Percentiles rank a stretch among this genome's conserved stretches.
phyloP scores from a whole-genome alignment of 169 alveolate species.

The Condylostoma magnum region DNA sequence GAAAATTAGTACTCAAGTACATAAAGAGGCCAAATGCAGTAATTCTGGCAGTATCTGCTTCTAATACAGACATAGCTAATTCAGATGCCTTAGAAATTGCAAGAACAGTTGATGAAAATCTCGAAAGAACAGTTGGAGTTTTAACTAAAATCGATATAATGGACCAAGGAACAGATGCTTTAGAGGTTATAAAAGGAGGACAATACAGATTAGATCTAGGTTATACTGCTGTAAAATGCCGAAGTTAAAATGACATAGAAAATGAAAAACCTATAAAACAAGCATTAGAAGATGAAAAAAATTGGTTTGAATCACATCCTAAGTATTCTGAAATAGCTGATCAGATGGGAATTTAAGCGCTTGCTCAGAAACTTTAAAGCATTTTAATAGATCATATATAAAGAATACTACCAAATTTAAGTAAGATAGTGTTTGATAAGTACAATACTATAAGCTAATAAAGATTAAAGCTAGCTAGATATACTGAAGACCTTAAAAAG shows the following conservation, averaged over 20 bases:
- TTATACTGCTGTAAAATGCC: slow-evolving; percentile 94
- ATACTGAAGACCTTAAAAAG: too few species aligned
- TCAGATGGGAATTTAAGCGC: slow-evolving; percentile 94
- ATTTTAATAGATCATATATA: too few species aligned
- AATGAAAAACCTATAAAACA: slow-evolving; percentile 87
- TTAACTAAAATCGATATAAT: slow-evolving; percentile 96
- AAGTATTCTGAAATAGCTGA: slow-evolving; percentile 91
- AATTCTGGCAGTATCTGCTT: slow-evolving; percentile 96
- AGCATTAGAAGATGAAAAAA: slow-evolving; percentile 91
- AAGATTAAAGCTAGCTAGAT: too few species aligned
- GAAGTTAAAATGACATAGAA: slow-evolving; percentile 92
- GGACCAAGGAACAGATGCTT: slow-evolving; percentile 98
- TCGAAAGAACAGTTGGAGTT: slow-evolving; percentile 96
- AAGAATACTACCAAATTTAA: too few species aligned
- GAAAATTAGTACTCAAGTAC: slow-evolving; percentile 92
- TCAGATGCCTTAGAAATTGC: slow-evolving; percentile 97
- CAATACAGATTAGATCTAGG: slow-evolving; percentile 96
- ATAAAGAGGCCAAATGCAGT: slow-evolving; percentile 95
- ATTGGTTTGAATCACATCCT: slow-evolving; percentile 92
- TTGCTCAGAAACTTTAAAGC: slow-evolving; percentile 94
- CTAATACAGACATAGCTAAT: slow-evolving; percentile 97
- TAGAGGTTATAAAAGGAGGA: slow-evolving; percentile 93
- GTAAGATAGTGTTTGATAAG: too few species aligned
- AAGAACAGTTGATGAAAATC: slow-evolving; percentile 95
- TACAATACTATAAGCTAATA: too few species aligned